Evolutionary conservation across 192 early-diverging fungal species (phyloP).

Genomic region (Backusella liffmaniae): DNA sequence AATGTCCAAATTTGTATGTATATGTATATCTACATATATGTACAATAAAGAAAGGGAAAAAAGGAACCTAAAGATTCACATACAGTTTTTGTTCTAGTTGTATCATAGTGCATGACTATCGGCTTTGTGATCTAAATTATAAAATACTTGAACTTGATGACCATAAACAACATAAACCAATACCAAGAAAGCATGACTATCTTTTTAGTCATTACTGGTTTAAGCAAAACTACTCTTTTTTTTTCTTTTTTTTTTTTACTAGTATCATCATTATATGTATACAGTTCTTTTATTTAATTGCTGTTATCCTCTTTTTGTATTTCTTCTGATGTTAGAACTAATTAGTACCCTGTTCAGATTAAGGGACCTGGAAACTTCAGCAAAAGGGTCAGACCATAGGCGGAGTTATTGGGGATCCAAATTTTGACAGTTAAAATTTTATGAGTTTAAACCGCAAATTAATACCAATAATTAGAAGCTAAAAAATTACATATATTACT

Average conservation of each 20-base stretch:
- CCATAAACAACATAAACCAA: not conserved
- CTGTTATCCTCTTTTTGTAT: not conserved
- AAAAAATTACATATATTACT: not conserved
- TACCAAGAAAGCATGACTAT: not conserved
- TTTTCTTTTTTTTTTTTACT: not conserved
- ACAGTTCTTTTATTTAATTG: not conserved
- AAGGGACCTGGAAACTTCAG: not conserved
- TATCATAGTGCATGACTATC: not conserved
- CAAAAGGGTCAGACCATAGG: not conserved
- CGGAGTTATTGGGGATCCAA: not conserved
- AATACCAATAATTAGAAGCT: not conserved
- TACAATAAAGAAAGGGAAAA: not conserved
- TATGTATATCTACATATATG: not conserved
- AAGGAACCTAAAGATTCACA: not conserved
- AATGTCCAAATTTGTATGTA: not conserved
- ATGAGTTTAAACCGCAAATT: constrained; percentile 8
- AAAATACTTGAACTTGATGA: not conserved
- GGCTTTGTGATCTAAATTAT: not conserved
- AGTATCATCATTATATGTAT: not conserved
- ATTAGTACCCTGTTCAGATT: not conserved
- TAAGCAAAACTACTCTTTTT: not conserved
- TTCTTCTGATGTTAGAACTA: not conserved
- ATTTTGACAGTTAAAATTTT: not conserved
- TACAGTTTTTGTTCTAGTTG: not conserved
- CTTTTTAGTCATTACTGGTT: not conserved